A percentile compares a stretch with the other conserved stretches of the same genome.
Conservation (phyloP, 2,329 filamentous ascomycete species). For the Grosmannia serpens region DNA sequence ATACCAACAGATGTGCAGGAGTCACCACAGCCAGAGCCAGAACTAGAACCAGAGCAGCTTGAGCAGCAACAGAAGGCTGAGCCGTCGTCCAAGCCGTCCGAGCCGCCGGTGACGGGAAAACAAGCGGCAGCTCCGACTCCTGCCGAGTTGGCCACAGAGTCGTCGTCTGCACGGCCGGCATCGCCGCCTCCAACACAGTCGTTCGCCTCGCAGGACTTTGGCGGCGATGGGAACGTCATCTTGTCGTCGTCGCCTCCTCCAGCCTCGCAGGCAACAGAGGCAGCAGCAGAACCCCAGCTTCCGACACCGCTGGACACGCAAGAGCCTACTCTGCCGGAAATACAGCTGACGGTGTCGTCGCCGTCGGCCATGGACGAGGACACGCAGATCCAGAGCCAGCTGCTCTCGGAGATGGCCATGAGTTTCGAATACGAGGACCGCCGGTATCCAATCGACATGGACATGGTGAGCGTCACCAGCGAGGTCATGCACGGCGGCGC, state of each 20-base stretch:
- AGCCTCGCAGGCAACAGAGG: neutral
- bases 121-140: neutral
- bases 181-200: constrained; percentile 3
- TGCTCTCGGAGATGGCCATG: constrained; percentile 12
- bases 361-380: constrained; percentile 3
- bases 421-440: constrained; percentile 4
- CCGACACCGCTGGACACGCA: constrained; percentile 10
- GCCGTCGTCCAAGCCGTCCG: neutral
- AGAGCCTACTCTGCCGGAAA: neutral
- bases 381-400: constrained; percentile 12
- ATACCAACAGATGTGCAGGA: neutral
- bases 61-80: neutral
- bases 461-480: constrained; percentile 5
- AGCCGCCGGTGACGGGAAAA: neutral
- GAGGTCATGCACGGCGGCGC: neutral
- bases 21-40: too few species aligned
- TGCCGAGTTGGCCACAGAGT: neutral
- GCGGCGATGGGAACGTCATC: neutral
- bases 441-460: neutral
- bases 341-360: neutral
- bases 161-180: neutral
- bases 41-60: neutral
- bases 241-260: neutral
- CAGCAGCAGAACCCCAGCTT: neutral
- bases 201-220: neutral